phyloP scores from a whole-genome alignment of 2,329 filamentous ascomycete genomes.

The Cladophialophora chaetospira region DNA sequence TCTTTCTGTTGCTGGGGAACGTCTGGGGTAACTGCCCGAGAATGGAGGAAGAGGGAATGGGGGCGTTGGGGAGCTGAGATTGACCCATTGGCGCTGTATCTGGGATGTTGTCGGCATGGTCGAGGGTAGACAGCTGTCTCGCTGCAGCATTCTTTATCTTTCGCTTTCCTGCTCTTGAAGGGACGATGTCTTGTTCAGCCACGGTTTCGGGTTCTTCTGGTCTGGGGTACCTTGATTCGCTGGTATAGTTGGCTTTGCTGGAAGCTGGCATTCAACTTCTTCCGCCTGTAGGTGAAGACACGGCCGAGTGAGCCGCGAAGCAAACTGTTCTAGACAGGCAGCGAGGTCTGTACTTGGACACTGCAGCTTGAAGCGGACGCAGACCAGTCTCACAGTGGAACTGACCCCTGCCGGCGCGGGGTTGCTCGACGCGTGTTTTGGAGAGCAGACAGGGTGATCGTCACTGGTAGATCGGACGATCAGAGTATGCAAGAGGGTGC shows the following conservation, averaged over 20 bases:
- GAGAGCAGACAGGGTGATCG: not conserved
- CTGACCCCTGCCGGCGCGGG: slow-evolving; percentile 6
- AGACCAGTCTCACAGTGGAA: not conserved
- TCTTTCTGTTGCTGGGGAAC: slow-evolving; percentile 19
- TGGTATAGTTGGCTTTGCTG: slow-evolving; percentile 20
- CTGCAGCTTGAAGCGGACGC: not conserved
- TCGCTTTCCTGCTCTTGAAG: slow-evolving; percentile 26
- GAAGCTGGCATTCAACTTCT: slow-evolving; percentile 29
- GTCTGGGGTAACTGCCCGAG: slow-evolving; percentile 23
- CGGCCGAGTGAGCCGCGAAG: not conserved
- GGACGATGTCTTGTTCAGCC: slow-evolving; percentile 19
- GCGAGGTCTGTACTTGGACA: not conserved
- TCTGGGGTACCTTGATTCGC: slow-evolving; percentile 16
- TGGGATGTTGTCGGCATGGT: slow-evolving; percentile 25
- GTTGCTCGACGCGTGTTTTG: slow-evolving; percentile 11
- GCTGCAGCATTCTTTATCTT: slow-evolving; percentile 31
- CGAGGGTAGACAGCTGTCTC: slow-evolving; percentile 22
- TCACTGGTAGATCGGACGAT: too few relatives aligned
- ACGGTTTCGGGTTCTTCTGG: slow-evolving; percentile 16
- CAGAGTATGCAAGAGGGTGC: too few relatives aligned
- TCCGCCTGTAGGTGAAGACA: not conserved
- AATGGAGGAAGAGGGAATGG: slow-evolving; percentile 20
- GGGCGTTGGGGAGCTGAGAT: slow-evolving; percentile 10
- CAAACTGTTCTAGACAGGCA: not conserved
- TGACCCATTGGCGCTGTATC: slow-evolving; percentile 24